These are phyloP conservation scores for Boletus semigastroideus DNA, from an alignment of 1,284 basidiomycete species.

Conservation along the genomic window DNA sequence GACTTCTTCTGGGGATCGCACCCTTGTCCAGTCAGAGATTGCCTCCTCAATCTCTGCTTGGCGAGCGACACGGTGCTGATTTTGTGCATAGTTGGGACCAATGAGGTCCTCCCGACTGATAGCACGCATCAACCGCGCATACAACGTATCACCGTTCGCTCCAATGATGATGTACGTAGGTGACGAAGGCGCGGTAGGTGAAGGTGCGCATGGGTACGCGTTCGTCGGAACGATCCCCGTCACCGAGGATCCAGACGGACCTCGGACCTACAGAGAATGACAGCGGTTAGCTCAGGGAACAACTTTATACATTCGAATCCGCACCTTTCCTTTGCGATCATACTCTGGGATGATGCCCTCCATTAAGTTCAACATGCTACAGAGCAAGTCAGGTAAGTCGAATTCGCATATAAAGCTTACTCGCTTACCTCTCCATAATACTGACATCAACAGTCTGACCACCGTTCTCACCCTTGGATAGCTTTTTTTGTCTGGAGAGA, in stretches of 20 bases:
- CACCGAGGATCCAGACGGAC: constrained; percentile 69
- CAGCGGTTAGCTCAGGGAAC: neutral
- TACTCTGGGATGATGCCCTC: constrained; percentile 76
- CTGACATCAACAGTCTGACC: constrained; percentile 72
- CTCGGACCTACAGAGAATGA: constrained; percentile 46
- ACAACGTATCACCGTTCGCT: constrained; percentile 68
- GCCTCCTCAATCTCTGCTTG: constrained; percentile 62
- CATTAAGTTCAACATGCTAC: constrained; percentile 69
- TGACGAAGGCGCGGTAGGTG: constrained; percentile 37
- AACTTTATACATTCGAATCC: neutral
- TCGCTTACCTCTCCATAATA: constrained; percentile 62
- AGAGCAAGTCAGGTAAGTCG: neutral
- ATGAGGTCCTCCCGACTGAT: constrained; percentile 59
- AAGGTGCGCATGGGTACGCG: constrained; percentile 62
- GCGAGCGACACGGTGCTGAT: constrained; percentile 57
- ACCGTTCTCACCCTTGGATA: constrained; percentile 35
- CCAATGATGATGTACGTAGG: constrained; percentile 66
- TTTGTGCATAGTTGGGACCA: constrained; percentile 55
- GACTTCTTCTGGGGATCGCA: constrained; percentile 45
- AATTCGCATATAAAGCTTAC: neutral
- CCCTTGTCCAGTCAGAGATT: constrained; percentile 58
- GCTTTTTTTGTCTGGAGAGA: constrained; percentile 47
- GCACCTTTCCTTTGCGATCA: constrained; percentile 63
- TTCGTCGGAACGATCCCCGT: constrained; percentile 75
- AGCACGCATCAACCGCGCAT: constrained; percentile 60